Evolutionary conservation across 129 eudicot species (phyloP), one percentile per base, ranked within the genome.

Genomic region (Chrysanthemum makinoi): DNA sequence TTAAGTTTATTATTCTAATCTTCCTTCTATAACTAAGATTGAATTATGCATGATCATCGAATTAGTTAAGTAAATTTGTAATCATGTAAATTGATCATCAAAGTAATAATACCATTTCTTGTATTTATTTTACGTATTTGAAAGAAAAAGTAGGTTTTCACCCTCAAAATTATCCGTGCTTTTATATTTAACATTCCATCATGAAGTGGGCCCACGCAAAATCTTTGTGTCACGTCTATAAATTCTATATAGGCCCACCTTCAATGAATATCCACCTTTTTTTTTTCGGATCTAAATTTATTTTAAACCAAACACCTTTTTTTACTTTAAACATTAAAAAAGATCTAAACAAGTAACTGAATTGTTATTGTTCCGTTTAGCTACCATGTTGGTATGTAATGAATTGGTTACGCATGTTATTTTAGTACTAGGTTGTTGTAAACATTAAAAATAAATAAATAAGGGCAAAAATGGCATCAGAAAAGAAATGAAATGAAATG

Each of bases 241-340:
- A 78, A 80, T 80, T 80, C 83, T 67, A 66, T 73, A 6, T 73
- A 50, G 82, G 85, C 66, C 77, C 89, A 60, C 72, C 57, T 15
- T 67, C 53, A 58, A 22, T 33, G 73, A 62, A 58, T 68, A 75
- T 75, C 28, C 68, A 56, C 68, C 43, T 75, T 75, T 19, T 46
- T 46, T 55, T 16, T 52, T 35, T 57, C 47, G 10, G 2, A 52
- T 15, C 11, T 43, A 14, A 49, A 6, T 5, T 5, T 17, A 50
- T 62, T 24, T 4, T n/a, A 60, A 72, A 47, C 5, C 16, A 47
- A 60, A 55, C 57, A 71, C 28, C 8, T 19, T 52, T 50, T 14
- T 39, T 1, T 12, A 14, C 2, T 52, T 12, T 52, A 46, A 14
- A 65, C 13, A 18, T 30, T 18, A 33, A 28, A n/a, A 49, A 49